Conservation (phyloP, 1,284 basidiomycete genomes). For the Leccinum angustisporum region DNA sequence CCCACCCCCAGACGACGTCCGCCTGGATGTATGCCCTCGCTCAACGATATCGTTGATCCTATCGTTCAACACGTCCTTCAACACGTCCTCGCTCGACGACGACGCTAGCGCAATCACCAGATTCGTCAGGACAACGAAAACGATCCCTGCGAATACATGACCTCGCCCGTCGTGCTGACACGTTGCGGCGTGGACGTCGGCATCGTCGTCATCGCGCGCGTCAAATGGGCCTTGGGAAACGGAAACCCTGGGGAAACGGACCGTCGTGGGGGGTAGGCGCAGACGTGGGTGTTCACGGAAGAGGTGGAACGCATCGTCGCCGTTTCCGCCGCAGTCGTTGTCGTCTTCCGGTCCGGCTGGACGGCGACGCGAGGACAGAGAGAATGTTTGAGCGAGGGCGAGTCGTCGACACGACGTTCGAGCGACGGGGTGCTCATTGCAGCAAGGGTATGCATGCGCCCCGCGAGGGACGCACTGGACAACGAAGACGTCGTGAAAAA, state of each 20-base stretch:
- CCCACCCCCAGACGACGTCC: conserved; percentile 6
- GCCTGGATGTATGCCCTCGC: conserved; percentile 19
- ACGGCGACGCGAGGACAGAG: conserved; percentile 20
- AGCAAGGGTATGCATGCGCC: conserved; percentile 1
- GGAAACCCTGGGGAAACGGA: conserved; percentile 17
- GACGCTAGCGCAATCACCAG: conserved; percentile 26
- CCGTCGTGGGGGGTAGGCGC: neutral
- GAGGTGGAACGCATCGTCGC: neutral
- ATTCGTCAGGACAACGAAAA: conserved; percentile 29
- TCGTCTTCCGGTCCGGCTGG: neutral
- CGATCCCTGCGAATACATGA: conserved; percentile 17
- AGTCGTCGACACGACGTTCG: neutral
- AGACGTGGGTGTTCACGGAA: neutral
- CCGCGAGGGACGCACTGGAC: conserved; percentile 20
- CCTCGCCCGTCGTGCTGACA: conserved; percentile 9
- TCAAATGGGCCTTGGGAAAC: conserved; percentile 7
- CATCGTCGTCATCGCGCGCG: neutral
- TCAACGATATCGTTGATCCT: conserved; percentile 29
- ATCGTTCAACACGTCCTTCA: conserved; percentile 21
- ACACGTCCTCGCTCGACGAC: conserved; percentile 23
- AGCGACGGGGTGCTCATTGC: neutral
- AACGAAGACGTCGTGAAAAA: conserved; percentile 31
- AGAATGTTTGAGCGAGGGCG: conserved; percentile 12
- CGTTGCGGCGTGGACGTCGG: neutral
- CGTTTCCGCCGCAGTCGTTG: neutral